phyloP scores from a whole-genome alignment of 176 grass and related monocot genomes.

The Cenchrus purpureus region DNA sequence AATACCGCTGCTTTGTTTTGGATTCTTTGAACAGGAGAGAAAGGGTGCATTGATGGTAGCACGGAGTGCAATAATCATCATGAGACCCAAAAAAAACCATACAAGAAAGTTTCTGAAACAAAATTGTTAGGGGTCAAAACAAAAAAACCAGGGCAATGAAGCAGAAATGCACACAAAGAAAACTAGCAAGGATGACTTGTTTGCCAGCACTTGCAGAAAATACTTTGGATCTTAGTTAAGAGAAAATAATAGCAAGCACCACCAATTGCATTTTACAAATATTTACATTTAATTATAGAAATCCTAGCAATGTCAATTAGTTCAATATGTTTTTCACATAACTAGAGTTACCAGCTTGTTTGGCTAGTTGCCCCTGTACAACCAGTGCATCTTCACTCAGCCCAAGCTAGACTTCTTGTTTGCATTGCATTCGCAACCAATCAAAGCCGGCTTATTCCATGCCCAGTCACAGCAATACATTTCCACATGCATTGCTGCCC shows the following conservation, averaged over 20 bases:
- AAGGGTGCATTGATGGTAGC: slow-evolving; percentile 16
- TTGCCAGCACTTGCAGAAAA: not conserved
- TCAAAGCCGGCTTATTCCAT: not conserved
- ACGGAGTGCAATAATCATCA: slow-evolving; percentile 30
- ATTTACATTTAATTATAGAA: slow-evolving; percentile 1
- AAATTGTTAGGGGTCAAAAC: not conserved
- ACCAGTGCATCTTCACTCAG: not conserved
- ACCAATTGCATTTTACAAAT: not conserved
- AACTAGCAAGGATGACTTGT: not conserved
- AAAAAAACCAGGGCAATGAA: slow-evolving; percentile 6
- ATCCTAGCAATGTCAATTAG: not conserved
- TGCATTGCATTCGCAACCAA: not conserved
- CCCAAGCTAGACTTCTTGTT: not conserved
- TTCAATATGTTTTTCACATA: not conserved
- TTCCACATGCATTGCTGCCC: not conserved
- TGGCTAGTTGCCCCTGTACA: not conserved
- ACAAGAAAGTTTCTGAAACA: not conserved
- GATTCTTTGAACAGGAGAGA: not conserved
- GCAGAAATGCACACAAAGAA: not conserved
- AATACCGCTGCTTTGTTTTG: not conserved
- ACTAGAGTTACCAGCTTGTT: not conserved
- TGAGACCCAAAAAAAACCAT: not conserved
- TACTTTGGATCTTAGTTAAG: not conserved
- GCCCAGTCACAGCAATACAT: not conserved
- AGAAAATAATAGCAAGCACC: not conserved